Conservation (phyloP, 805 yeast species). For the Metschnikowia lachancei region DNA sequence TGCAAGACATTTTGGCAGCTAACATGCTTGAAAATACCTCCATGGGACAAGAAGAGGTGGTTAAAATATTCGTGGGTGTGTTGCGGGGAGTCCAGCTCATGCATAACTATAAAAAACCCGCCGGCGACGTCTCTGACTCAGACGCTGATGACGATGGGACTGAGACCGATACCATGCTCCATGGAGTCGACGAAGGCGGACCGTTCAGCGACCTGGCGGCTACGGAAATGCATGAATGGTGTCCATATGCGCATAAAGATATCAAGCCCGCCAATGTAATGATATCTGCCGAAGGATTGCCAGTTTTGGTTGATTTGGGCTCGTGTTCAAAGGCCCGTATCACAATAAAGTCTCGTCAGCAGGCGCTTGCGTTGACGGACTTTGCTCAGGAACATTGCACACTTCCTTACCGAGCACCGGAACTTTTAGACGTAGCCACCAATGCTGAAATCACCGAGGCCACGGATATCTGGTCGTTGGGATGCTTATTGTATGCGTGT, state of each 20-base stretch:
- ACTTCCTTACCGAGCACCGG: constrained; percentile 87
- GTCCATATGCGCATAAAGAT: constrained; percentile 82
- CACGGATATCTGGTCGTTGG: constrained; percentile 89
- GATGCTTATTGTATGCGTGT: constrained; percentile 75
- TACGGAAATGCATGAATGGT: constrained; percentile 54
- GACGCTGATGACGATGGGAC: constrained; percentile 19
- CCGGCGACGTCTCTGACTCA: constrained; percentile 10
- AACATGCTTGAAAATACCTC: constrained; percentile 53
- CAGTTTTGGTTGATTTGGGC: constrained; percentile 83
- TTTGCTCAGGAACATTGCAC: constrained; percentile 83
- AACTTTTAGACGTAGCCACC: constrained; percentile 71
- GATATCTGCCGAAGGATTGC: constrained; percentile 69
- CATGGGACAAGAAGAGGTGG: constrained; percentile 62
- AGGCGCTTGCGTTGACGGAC: constrained; percentile 76
- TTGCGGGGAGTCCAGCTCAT: constrained; percentile 72
- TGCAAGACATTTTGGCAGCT: constrained; percentile 75
- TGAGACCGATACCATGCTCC: constrained; percentile 17
- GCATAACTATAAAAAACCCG: constrained; percentile 56
- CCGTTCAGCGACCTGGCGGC: constrained; percentile 10
- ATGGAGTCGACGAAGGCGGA: constrained; percentile 28
- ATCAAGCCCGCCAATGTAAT: constrained; percentile 87
- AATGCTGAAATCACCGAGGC: constrained; percentile 65
- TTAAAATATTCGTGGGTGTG: constrained; percentile 62
- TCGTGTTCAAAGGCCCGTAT: constrained; percentile 67
- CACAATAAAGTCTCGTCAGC: constrained; percentile 54